Evolutionary conservation across 2,329 filamentous ascomycete species (phyloP), one percentile per base, ranked within the genome.

Genomic region (Colletotrichum sansevieriae): DNA sequence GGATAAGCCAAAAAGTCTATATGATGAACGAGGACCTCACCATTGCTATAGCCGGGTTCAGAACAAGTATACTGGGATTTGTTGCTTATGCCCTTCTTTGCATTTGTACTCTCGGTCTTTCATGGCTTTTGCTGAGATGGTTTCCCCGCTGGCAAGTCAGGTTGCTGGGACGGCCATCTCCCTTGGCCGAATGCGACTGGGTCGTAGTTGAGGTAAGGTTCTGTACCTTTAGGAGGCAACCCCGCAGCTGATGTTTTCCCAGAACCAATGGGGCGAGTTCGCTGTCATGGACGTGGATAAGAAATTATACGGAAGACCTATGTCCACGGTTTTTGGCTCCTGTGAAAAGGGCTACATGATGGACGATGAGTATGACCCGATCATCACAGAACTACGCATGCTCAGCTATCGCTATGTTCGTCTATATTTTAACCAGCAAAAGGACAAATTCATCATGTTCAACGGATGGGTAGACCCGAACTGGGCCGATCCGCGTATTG

Each of bases 221-320:
- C 9, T 39, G 10, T 29, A 15, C 44, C 18, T 25, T 33, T 13
- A 39, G 13, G 10, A 39, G 37, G 4, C 11, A 39, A 39, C 9
- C 4, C 37, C 22, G 41, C 65, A n/a, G 33, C 52, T 56, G 52
- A 63, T 66, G 65, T 70, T 65, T 67, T 25, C 18, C 65, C 76
- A 91, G 86, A 98, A 99, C 75, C 94, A 98, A 85, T 98, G 96
- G 95, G 92, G 92, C 57, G 95, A 98, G 79, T 92, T 98, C 78
- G 85, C 87, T 12, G 88, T 96, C n/a, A 88, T 97, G 75, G 76
- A 89, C 57, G 85, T 98, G 12, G 84, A 85, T 43, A 80, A 78
- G 15, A 82, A 82, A 63, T 76, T 78, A 20, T 90, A 87, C 77
- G 88, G 84, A 56, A 87, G 83, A 66, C 83, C 84, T 3, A 76